Evolutionary conservation across 108 stramenopile species (phyloP).

Genomic region (Poteriospumella lacustris): DNA sequence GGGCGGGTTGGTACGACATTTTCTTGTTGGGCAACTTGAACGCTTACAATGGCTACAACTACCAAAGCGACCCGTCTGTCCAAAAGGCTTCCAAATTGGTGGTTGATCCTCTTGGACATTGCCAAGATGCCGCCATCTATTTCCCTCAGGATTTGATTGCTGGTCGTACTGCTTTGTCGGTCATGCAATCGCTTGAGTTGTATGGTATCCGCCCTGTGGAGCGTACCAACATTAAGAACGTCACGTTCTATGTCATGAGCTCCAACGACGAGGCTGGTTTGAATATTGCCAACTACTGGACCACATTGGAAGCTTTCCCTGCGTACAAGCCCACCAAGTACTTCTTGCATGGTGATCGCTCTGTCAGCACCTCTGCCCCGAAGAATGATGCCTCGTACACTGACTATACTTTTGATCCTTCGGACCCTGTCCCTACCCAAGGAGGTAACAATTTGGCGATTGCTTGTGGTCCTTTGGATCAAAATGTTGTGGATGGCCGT

Average conservation of each 20-base stretch:
- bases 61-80: no score
- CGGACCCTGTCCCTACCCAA: conserved; percentile 22
- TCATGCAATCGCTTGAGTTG: background rate
- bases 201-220: background rate
- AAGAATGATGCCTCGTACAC: background rate
- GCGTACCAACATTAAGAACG: conserved; percentile 6
- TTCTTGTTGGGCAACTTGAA: conserved; percentile 12
- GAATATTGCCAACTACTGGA: conserved; percentile 36
- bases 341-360: background rate
- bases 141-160: background rate
- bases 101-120: conserved; percentile 22
- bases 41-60: conserved; percentile 18
- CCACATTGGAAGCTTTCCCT: conserved; percentile 35
- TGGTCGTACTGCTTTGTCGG: background rate
- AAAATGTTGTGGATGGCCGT: conserved; percentile 12
- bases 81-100: background rate
- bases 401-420: conserved; percentile 6
- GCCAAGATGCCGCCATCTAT: background rate
- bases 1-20: conserved; percentile 35
- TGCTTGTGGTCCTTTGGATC: conserved; percentile 35
- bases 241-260: conserved; percentile 38
- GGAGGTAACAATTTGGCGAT: conserved; percentile 36
- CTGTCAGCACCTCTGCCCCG: background rate
- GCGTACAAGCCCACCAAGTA: background rate
- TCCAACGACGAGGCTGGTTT: conserved; percentile 11